These are phyloP conservation scores for Fusarium albosuccineum DNA, from an alignment of 2,329 filamentous ascomycete genomes.

Conservation along the genomic window DNA sequence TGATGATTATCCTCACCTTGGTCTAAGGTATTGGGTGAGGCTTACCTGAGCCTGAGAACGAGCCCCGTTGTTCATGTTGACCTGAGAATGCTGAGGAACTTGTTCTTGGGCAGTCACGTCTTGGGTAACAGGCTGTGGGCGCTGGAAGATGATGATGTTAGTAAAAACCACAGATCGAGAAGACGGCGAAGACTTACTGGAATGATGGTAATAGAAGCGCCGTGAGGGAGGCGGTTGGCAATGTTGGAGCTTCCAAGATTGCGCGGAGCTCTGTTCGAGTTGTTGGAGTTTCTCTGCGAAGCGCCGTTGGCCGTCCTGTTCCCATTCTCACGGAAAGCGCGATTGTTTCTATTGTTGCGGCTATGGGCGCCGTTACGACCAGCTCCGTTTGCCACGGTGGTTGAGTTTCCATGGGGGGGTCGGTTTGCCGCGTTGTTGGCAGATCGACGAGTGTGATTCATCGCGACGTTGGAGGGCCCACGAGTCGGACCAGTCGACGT, in stretches of 20 bases:
- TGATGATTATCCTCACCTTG: background rate
- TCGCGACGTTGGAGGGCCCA: no score
- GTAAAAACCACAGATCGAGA: no score
- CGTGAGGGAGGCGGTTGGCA: conserved; percentile 15
- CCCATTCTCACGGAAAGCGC: conserved; percentile 8
- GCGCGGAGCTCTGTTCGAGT: background rate
- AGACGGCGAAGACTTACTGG: no score
- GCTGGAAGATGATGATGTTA: no score
- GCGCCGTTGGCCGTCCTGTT: background rate
- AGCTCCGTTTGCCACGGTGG: background rate
- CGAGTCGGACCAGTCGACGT: no score
- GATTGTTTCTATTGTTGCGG: background rate
- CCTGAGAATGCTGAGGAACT: background rate
- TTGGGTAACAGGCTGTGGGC: no score
- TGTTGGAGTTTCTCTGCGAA: background rate
- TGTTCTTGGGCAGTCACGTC: no score
- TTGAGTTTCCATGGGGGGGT: background rate
- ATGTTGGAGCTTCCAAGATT: conserved; percentile 12
- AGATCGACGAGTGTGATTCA: no score
- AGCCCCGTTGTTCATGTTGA: background rate
- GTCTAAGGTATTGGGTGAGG: background rate
- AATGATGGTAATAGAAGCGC: background rate
- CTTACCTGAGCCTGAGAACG: conserved; percentile 24
- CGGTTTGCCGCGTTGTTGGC: background rate
- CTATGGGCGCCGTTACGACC: background rate